Conservation (phyloP, 176 grass and related monocot species). For the Carex kokanica region DNA sequence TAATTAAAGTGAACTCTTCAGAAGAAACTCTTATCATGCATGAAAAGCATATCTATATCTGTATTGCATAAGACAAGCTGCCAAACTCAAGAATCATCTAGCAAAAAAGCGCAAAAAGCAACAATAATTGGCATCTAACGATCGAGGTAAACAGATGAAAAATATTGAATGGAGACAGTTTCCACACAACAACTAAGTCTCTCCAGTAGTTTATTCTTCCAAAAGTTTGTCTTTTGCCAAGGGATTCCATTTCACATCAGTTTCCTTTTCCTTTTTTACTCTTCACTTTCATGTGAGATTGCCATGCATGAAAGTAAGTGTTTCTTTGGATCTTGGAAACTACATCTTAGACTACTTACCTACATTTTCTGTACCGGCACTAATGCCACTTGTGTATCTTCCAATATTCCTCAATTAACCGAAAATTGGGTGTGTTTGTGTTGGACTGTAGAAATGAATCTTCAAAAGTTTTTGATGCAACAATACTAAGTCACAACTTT, state of each 20-base stretch:
- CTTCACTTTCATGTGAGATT: not conserved
- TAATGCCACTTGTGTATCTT: not conserved
- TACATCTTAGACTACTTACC: not conserved
- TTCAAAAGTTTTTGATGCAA: too few species aligned
- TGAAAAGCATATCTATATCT: not conserved
- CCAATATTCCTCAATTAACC: not conserved
- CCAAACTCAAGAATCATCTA: not conserved
- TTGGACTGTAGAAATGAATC: too few species aligned
- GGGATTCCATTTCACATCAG: slow-evolving; percentile 4
- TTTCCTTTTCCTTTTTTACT: not conserved
- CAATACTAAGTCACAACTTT: not conserved
- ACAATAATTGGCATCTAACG: slow-evolving; percentile 1
- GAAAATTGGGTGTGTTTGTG: not conserved
- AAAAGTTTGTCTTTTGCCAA: not conserved
- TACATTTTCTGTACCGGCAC: not conserved
- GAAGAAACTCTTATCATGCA: not conserved
- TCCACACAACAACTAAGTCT: not conserved
- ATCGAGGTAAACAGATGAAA: not conserved
- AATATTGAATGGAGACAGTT: not conserved
- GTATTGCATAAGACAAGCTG: not conserved
- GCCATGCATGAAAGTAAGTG: not conserved
- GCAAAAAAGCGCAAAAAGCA: not conserved
- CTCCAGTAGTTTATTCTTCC: not conserved
- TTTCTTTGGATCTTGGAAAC: not conserved
- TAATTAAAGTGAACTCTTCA: not conserved